phyloP scores from a whole-genome alignment of 495 filamentous ascomycete species.

The Recurvomyces mirabilis region DNA sequence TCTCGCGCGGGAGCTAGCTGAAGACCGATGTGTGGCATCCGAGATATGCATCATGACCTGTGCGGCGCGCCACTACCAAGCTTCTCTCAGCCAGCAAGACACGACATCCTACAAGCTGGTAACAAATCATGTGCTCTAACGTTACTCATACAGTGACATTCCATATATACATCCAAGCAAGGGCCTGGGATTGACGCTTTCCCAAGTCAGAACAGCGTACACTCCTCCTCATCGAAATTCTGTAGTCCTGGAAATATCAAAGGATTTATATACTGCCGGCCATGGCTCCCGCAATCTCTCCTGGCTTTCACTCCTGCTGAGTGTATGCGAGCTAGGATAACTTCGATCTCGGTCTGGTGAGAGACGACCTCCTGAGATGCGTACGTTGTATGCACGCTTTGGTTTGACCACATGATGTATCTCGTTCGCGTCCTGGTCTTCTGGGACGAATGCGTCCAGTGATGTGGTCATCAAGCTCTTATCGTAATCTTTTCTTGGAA shows the following conservation, averaged over 20 bases:
- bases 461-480: not conserved
- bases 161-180: too few relatives aligned
- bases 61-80: too few relatives aligned
- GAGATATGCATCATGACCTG: too few relatives aligned
- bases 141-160: too few relatives aligned
- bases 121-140: too few relatives aligned
- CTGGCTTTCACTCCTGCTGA: constrained; percentile 5
- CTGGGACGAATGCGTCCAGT: not conserved
- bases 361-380: constrained; percentile 5
- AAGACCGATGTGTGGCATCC: too few relatives aligned
- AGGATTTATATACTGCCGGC: constrained; percentile 3
- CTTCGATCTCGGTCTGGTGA: not conserved
- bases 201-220: too few relatives aligned
- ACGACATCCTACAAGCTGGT: too few relatives aligned
- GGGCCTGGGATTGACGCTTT: too few relatives aligned
- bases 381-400: not conserved
- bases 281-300: constrained; percentile 1
- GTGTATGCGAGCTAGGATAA: not conserved
- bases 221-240: too few relatives aligned
- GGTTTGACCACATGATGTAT: not conserved
- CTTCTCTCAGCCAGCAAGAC: too few relatives aligned
- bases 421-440: not conserved
- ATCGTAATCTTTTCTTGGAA: not conserved
- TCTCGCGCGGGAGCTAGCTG: too few relatives aligned
- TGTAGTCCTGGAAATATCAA: constrained; percentile 8